Base-by-base conservation (phyloP, 2,329 filamentous ascomycete species). In the Verticillium alfalfae region DNA sequence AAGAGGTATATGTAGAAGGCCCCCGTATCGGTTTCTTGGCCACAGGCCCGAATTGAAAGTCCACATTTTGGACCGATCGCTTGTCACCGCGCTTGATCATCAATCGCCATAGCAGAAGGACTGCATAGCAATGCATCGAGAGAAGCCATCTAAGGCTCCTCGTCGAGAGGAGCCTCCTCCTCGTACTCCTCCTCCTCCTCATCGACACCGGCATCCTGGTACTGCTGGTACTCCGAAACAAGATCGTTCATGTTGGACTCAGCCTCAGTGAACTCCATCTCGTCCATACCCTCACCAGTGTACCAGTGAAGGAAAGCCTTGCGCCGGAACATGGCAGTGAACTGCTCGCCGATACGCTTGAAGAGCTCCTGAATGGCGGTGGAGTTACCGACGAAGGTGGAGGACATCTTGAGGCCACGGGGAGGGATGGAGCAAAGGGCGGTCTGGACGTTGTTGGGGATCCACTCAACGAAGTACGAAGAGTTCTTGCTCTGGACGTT, bases 251-350 rank as follows among this genome's bases (percentile, higher is more conserved):
- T 98, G 87, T 99, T 99, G 83, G 92, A 96, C 89, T 99, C 95
- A 72, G 95, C 95, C 88, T 99, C 95, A 77, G 95, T 99, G 86
- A 99, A 99, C 85, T 99, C 95, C 95, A 99, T 98, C 90, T 99
- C 95, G 83, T 99, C 95, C 95, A 99, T 99, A 84, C 95, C 95
- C 88, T 99, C 95, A 76, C 93, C 93, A 88, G 95, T 99, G 85
- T 99, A 99, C 95, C 95, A 99, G 86, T 98, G 95, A 88, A 99
- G 92, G 93, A 99, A 99, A 89, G 95, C 95, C 91, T 98, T 99
- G 84, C 95, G 93, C 84, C 95, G 88, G 90, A 99, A 99, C 95
- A 99, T 99, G 78, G 93, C 95, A 83, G 90, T 93, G 88, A 99
- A 99, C 84, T 99, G 95, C 81, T 99, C 95, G 77, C 95, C 95